Evolutionary conservation across 2,329 filamentous ascomycete species (phyloP), one percentile per base, ranked within the genome.

Genomic region (Pseudocercospora fijiensis): DNA sequence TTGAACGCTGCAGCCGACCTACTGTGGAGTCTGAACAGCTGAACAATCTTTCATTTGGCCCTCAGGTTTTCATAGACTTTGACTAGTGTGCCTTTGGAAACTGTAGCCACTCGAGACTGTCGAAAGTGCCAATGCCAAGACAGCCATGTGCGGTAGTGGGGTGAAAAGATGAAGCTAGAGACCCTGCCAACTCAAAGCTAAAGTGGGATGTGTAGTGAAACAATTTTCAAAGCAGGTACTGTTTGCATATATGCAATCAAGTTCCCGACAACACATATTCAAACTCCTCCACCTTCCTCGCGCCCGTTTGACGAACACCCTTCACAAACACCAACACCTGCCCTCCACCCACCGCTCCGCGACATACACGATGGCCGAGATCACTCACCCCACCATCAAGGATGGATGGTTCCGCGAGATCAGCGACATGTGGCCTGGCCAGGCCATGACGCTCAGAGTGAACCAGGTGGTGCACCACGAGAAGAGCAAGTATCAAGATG

Each of bases 351-450:
- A 57, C 69, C 67, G 70, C 9, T 62, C 66, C 53, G 24, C 27
- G 37, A 59, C 41, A 51, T 49, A 30, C 59, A 69, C 64, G 74
- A 91, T 91, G 88, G 80, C 82, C 79, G 85, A 90, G 76, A 86
- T 90, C 79, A 85, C 84, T 71, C 89, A 91, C 84, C 86, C 87
- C 78, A 91, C 89, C 76, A 91, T 91, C 83, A 85, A 90, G 82
- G 95, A 98, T 96, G 95, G 94, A 83, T 99, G 95, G 95, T 99
- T 99, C 90, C 91, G 92, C 80, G 95, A 99, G 84, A 93, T 96
- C 82, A 96, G 91, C 73, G 84, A 95, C 77, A 98, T 99, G 94
- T 99, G 95, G 95, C 94, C 95, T 68, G 92, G 95, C 79, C 95
- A 98, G 84, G 95, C 95, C 78, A 98, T 98, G 94, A 97, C 91